Base-by-base conservation (phyloP, 75 land plant genomes). In the Selaginella tamariscina region DNA sequence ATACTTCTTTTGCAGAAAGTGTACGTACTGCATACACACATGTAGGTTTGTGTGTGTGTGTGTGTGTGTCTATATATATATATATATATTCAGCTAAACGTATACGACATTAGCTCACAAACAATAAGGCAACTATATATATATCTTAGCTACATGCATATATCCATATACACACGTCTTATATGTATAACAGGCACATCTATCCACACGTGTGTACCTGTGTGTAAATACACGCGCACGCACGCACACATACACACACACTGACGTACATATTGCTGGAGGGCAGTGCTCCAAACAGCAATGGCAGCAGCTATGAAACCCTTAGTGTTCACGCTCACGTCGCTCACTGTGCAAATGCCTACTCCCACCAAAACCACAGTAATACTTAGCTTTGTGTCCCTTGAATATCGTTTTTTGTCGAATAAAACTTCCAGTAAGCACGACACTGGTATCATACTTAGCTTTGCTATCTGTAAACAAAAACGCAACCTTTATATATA, bases 361-460 rank as follows among this genome's bases (percentile, higher is more conserved):
- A 93, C 98, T 63, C 98, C 98, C 0, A 85, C 31, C 28, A 93
- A 80, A 71, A 93, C 98, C 31, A 89, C 81, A 29, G 70, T 2
- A 26, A 93, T 89, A 73, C 96, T 83, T 28, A 86, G 70, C 70
- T 93, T 93, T 29, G 96, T 90, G 32, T 83, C 96, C 55, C 91
- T 79, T 27, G 98, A 89, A 57, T 93, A 93, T 2, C 86, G 85
- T 65, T 86, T 78, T 65, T 85, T 89, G 65, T 93, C 96, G 32
- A 93, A 81, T 1, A 93, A 27, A 65, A 90, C 85, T 73, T 93
- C 96, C 32, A 93, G 57, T 32, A 93, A 65, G 72, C 98, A 89
- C 39, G 96, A 90, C 24, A 85, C 96, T 24, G 95, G 98, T 2
- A 93, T 89, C 98, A 93, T 93, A 68, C 88, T 86, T 56, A 93